Evolutionary conservation across 768 basidiomycete species (phyloP), one percentile per base, ranked within the genome.

Genomic region (Suillus luteus): DNA sequence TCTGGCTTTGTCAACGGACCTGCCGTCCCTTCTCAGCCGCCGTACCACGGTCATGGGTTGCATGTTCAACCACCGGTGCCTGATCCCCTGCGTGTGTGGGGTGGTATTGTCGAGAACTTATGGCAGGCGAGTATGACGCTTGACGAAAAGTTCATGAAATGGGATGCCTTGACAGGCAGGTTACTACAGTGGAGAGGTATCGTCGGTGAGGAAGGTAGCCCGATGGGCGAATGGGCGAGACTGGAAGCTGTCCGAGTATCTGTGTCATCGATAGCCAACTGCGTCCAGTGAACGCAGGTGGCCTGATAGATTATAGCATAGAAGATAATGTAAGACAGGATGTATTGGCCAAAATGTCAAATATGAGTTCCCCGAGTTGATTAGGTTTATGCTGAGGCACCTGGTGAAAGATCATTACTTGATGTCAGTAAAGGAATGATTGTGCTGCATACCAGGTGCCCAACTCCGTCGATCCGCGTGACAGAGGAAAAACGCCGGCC

Each of bases 191-290:
- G 86, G 87, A 79, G 85, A 65, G 74, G 80, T 0, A 64, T 84
- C 11, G 76, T 72, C 2, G 84, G 84, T 4, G 70, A 68, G 7
- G 76, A 78, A 24, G 72, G 68, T 4, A 75, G 73, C 57, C 63
- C 61, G 27, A 70, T 80, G 1, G 82, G 83, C 6, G 86, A 88
- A 65, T 90, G 88, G 88, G 83, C 79, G n/a, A 77, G 88, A 49
- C 75, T 63, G 38, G 71, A 80, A 60, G 77, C 73, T 19, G 64
- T 79, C 31, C 52, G 57, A 19, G 72, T 27, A 59, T 61, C 17
- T 59, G 8, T 27, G 57, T 35, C 37, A 35, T 52, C 52, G 57
- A 35, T 35, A 22, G 11, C 55, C 5, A n/a, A 15, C 51, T 33
- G 31, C 14, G 51, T 48, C 35, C 24, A 35, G 19, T 55, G 9